Percentiles rank a stretch among this genome's conserved stretches.
Evolutionary conservation across 176 grass and related monocot species (phyloP).

Genomic region (Metroxylon sagu): DNA sequence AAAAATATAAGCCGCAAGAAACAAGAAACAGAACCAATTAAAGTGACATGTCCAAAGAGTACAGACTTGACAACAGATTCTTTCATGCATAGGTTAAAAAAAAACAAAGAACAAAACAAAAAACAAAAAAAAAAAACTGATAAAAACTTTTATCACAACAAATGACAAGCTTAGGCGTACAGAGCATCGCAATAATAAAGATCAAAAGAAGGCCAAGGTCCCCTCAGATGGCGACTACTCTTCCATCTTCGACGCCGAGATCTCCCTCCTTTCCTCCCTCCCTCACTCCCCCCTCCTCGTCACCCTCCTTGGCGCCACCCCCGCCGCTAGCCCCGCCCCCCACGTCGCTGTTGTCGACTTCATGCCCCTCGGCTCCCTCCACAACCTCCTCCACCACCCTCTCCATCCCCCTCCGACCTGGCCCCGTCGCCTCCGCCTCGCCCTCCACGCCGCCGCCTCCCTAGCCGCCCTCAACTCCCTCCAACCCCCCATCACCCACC

Average conservation of each 20-base stretch:
- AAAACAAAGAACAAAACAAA: too few species aligned
- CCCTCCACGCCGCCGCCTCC: not conserved
- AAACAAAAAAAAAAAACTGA: too few species aligned
- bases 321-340: not conserved
- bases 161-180: too few species aligned
- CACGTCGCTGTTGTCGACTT: constrained; percentile 17
- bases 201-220: not conserved
- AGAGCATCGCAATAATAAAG: too few species aligned
- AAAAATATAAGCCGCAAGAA: too few species aligned
- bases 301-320: constrained; percentile 14
- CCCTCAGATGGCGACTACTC: not conserved
- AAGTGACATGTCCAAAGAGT: too few species aligned
- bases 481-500: not conserved
- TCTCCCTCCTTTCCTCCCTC: constrained; percentile 15
- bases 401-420: not conserved
- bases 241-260: constrained; percentile 7
- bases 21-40: too few species aligned
- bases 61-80: too few species aligned
- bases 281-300: constrained; percentile 9
- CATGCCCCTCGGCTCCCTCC: constrained; percentile 15
- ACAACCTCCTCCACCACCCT: constrained; percentile 6
- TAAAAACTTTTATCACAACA: too few species aligned
- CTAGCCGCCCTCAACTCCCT: constrained; percentile 9
- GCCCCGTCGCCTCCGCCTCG: constrained; percentile 5
- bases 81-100: too few species aligned